Base-by-base conservation (phyloP, 2,329 filamentous ascomycete species). In the Aulographum hederae region DNA sequence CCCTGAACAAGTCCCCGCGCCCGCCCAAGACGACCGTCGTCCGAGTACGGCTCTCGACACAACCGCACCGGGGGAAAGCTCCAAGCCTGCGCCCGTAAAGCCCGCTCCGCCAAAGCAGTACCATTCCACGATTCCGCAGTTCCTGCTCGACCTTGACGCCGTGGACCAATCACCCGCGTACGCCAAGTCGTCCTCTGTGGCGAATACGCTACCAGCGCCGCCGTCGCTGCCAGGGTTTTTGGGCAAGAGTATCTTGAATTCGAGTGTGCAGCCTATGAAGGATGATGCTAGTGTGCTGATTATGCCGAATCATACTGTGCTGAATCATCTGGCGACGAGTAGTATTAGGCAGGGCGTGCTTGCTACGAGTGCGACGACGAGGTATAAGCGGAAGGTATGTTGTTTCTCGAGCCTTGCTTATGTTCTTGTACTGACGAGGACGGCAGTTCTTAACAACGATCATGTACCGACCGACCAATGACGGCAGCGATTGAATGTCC, bases 301-400 rank as follows among this genome's bases (percentile, higher is more conserved):
- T 42, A 86, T 94, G 68, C 89, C 89, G 11, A 98, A 95, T 46
- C 86, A 98, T 48, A 94, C 89, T 0, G 82, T 95, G 19, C 60
- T 98, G 39, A 98, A 98, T 43, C 89, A 98, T 53, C 61, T 98
- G 43, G 86, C 86, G 30, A 98, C 89, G 3, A 95, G 86, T 54
- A 94, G 85, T 53, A 98, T 98, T 54, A 94, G 93, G 61, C 84
- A 93, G 43, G 85, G 86, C 39, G 80, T 95, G 17, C 64, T 98
- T 40, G 89, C 89, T 20, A 91, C 92, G 4, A 94, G 85, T 46
- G 86, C 82, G 11, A 98, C 89, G 4, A 98, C 89, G n/a, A 69
- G 89, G 52, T 98, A 95, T 54, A 91, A 84, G 60, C 77, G 80
- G 56, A 98, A 98, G 72, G 81, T 81, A 47, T 34, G 62, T 45